Base-by-base conservation (phyloP, 129 eudicot species). In the Erigeron canadensis region DNA sequence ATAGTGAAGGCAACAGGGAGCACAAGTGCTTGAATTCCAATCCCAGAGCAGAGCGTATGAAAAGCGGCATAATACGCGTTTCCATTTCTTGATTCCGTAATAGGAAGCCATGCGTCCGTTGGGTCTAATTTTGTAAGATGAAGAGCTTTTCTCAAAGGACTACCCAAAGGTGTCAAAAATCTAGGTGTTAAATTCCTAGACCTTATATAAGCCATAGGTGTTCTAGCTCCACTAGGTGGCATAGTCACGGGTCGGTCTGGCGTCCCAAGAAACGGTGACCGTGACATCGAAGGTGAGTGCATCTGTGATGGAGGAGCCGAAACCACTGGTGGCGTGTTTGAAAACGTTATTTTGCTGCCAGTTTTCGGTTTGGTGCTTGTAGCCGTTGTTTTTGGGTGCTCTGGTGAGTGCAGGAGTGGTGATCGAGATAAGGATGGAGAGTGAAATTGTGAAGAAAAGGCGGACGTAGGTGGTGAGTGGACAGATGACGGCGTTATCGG, bases 41-140 rank as follows among this genome's bases (percentile, higher is more conserved):
- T 76, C 34, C 90, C 90, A 11, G 90, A 86, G 41, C 83, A 80
- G 16, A 86, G 81, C 4, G 86, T 80, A 68, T 86, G 90, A 72
- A 86, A 86, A 48, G 86, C 84, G 3, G 87, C 86, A 67, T 80
- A 79, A 41, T 70, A 86, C 8, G 84, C 74, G 60, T 83, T 86
- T 34, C 90, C 90, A 46, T 86, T 80, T 74, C 87, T 75, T 9
- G 87, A 82, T 69, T 85, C 87, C 1, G 90, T 85, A 2, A 85
- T 85, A 5, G 90, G 90, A n/a, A 85, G 83, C 90, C 90, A 82
- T 56, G 86, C 86, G 19, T 85, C 90, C 9, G 70, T 73, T 1
- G 90, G 82, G 69, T 85, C 89, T 16, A 81, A 45, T 46, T 82
- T 85, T 1, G 86, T 82, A 3, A 85, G 71, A 4, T 69, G 73